Evolutionary conservation across 83 land plant genomes (phyloP).

Genomic region (Picea engelmannii): DNA sequence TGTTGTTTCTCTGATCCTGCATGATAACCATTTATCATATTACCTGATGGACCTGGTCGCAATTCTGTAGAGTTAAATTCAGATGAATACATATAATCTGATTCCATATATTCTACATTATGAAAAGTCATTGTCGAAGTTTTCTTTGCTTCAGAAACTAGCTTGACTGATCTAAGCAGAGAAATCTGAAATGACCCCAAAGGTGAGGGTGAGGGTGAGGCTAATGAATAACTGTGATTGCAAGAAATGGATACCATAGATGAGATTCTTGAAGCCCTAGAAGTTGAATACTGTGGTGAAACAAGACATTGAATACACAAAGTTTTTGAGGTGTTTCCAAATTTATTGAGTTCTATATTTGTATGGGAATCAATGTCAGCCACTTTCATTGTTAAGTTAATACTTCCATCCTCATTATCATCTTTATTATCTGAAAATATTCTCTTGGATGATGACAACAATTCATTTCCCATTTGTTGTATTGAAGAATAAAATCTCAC

Average conservation of each 20-base stretch:
- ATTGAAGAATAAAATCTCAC: no score
- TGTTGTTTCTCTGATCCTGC: conserved; percentile 10
- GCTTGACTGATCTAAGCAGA: conserved; percentile 7
- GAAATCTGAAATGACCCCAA: conserved; percentile 9
- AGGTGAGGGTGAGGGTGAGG: conserved; percentile 39
- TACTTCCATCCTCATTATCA: no score
- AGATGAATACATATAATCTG: background rate
- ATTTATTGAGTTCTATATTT: background rate
- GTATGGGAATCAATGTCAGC: background rate
- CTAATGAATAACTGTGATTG: conserved; percentile 34
- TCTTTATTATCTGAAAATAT: no score
- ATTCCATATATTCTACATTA: background rate
- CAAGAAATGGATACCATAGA: conserved; percentile 45
- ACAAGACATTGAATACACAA: background rate
- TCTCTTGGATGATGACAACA: no score
- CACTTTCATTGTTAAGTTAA: no score
- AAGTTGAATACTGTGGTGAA: conserved; percentile 9
- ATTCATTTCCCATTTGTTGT: no score
- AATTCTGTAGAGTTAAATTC: background rate
- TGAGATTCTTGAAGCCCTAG: conserved; percentile 41
- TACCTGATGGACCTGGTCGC: background rate
- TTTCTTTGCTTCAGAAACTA: conserved; percentile 24
- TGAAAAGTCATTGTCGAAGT: conserved; percentile 45
- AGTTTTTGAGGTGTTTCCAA: background rate
- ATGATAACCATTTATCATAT: background rate